A percentile compares a stretch with the other conserved stretches of the same genome.
phyloP scores from a whole-genome alignment of 345 rosid species.

The Aurinia saxatilis region DNA sequence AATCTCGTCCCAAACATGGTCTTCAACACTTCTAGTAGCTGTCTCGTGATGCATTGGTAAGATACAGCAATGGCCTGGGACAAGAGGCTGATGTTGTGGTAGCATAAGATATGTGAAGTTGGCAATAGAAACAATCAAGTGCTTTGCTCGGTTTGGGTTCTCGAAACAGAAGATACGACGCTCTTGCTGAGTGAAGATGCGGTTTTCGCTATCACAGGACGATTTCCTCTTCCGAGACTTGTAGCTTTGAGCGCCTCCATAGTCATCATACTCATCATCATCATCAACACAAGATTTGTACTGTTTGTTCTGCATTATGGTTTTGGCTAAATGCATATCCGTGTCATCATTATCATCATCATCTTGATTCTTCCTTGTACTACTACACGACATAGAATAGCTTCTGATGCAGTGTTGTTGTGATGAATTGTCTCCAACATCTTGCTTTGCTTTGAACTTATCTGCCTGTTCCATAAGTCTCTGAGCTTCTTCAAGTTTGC shows the following conservation, averaged over 20 bases:
- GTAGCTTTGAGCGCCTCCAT: constrained; percentile 60
- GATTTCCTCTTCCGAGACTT: constrained; percentile 42
- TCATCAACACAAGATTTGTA: constrained; percentile 58
- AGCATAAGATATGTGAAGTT: constrained; percentile 88
- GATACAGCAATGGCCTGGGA: constrained; percentile 90
- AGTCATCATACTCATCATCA: constrained; percentile 94
- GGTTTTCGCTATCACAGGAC: constrained; percentile 28
- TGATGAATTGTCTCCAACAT: constrained; percentile 30
- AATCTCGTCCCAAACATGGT: constrained; percentile 81
- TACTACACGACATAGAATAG: constrained; percentile 31
- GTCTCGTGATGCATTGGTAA: constrained; percentile 86
- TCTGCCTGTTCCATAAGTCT: constrained; percentile 67
- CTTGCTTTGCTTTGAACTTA: constrained; percentile 47
- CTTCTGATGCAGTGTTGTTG: constrained; percentile 27
- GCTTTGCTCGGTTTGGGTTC: constrained; percentile 79
- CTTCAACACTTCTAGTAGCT: constrained; percentile 62
- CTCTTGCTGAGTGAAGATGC: constrained; percentile 82
- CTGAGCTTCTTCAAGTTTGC: constrained; percentile 83
- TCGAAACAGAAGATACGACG: constrained; percentile 87
- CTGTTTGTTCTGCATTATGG: constrained; percentile 62
- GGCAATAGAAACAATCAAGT: constrained; percentile 80
- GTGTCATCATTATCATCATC: too few species aligned
- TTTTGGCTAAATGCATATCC: constrained; percentile 67
- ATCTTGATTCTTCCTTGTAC: constrained; percentile 45
- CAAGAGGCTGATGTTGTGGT: constrained; percentile 70